These are phyloP conservation scores for Xerocomellus amylosporus DNA, from an alignment of 768 basidiomycete species.

Conservation along the genomic window DNA sequence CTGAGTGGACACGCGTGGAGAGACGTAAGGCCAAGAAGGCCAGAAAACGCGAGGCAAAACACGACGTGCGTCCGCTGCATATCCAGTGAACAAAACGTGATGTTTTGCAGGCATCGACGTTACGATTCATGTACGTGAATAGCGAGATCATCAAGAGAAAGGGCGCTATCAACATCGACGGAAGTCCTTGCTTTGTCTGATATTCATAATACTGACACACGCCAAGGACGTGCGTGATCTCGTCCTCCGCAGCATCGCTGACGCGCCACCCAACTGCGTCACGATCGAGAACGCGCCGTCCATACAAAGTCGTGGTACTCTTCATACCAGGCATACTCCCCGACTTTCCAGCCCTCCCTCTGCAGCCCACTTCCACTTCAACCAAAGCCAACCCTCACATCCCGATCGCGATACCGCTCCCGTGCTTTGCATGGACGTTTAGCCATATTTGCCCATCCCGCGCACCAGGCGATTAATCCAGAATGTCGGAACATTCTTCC, in stretches of 20 bases:
- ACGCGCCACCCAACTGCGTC: constrained; percentile 79
- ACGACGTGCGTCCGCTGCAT: constrained; percentile 50
- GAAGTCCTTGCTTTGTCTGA: constrained; percentile 36
- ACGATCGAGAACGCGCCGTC: too few species aligned
- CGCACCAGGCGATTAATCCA: constrained; percentile 83
- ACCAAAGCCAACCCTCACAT: constrained; percentile 57
- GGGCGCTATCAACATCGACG: constrained; percentile 77
- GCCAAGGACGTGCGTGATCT: constrained; percentile 85
- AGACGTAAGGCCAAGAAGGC: constrained; percentile 70
- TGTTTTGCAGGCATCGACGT: constrained; percentile 30
- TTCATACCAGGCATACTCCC: too few species aligned
- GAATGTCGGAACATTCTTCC: constrained; percentile 87
- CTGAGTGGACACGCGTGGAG: constrained; percentile 68
- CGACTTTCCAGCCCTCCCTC: too few species aligned
- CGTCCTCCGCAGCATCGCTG: constrained; percentile 69
- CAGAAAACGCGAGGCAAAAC: constrained; percentile 53
- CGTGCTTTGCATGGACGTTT: constrained; percentile 77
- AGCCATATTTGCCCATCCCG: constrained; percentile 91
- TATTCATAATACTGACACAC: too few species aligned
- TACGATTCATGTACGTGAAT: constrained; percentile 80
- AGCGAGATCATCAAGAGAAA: constrained; percentile 70
- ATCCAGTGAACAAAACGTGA: background rate
- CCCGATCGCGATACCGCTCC: constrained; percentile 54
- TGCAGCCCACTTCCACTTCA: constrained; percentile 67
- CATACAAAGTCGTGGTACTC: too few species aligned